These are phyloP conservation scores for Xylariaceae sp. DNA, from an alignment of 2,329 filamentous ascomycete species.

Conservation along the genomic window DNA sequence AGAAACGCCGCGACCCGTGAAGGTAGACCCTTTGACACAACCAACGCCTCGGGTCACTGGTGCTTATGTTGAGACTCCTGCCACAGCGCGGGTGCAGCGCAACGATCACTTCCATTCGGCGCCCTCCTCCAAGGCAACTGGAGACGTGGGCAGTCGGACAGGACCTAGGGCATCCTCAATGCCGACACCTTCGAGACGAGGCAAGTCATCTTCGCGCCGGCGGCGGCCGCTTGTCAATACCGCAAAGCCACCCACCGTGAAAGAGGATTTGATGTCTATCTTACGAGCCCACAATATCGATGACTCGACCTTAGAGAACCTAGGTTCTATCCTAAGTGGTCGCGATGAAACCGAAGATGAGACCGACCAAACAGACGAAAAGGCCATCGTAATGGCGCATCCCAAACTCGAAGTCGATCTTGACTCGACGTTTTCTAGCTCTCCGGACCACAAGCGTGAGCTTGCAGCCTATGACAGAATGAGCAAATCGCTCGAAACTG, in stretches of 20 bases:
- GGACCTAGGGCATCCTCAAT: constrained; percentile 23
- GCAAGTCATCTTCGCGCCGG: constrained; percentile 40
- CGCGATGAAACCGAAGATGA: constrained; percentile 31
- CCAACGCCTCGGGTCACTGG: constrained; percentile 53
- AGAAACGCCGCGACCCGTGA: constrained; percentile 46
- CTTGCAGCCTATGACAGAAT: constrained; percentile 46
- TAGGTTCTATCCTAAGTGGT: constrained; percentile 47
- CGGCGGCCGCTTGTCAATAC: constrained; percentile 50
- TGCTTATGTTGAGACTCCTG: constrained; percentile 55
- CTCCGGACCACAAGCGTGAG: constrained; percentile 36
- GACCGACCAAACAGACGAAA: constrained; percentile 12
- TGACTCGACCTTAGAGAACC: constrained; percentile 57
- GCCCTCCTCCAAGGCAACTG: constrained; percentile 11
- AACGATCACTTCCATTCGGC: constrained; percentile 11
- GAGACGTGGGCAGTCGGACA: constrained; percentile 9
- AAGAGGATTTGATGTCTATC: constrained; percentile 52
- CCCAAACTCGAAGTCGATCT: constrained; percentile 27
- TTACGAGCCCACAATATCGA: constrained; percentile 52
- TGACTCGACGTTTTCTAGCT: constrained; percentile 19
- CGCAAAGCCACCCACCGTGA: constrained; percentile 50
- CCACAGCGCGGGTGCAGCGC: constrained; percentile 34
- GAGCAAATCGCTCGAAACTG: constrained; percentile 48
- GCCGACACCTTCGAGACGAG: constrained; percentile 25
- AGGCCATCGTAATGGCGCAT: constrained; percentile 24
- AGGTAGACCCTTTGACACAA: constrained; percentile 43